Percentiles rank a stretch among this genome's conserved stretches.
These are phyloP conservation scores for Hanseniaspora uvarum DNA, from an alignment of 1,139 yeast genomes.

Conservation along the genomic window DNA sequence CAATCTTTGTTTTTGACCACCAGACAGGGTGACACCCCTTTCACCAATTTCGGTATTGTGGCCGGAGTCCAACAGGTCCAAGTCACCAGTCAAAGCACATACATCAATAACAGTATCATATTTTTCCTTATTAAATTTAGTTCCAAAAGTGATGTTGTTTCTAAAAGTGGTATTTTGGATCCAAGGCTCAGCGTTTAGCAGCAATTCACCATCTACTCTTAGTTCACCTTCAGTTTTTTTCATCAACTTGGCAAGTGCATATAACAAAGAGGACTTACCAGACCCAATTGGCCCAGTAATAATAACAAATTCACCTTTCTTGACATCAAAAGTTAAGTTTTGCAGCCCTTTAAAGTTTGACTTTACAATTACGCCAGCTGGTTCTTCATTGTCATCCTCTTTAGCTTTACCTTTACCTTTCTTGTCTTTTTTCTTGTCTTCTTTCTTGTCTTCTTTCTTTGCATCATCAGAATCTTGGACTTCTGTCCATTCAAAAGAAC, in stretches of 20 bases:
- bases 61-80: slow-evolving; percentile 58
- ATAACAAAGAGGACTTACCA: slow-evolving; percentile 37
- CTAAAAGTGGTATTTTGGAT: slow-evolving; percentile 68
- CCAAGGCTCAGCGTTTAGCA: slow-evolving; percentile 60
- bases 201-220: slow-evolving; percentile 32
- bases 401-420: too few species aligned
- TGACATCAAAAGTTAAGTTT: slow-evolving; percentile 29
- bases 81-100: slow-evolving; percentile 57
- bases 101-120: slow-evolving; percentile 48
- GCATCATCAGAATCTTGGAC: slow-evolving; percentile 20
- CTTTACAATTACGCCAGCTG: neutral
- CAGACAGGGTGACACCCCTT: slow-evolving; percentile 75
- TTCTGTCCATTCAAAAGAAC: slow-evolving; percentile 55
- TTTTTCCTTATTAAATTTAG: slow-evolving; percentile 38
- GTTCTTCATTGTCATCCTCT: slow-evolving; percentile 27
- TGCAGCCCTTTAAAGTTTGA: slow-evolving; percentile 23
- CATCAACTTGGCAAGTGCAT: slow-evolving; percentile 41
- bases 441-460: slow-evolving; percentile 8
- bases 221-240: slow-evolving; percentile 34
- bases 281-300: slow-evolving; percentile 38
- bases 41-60: slow-evolving; percentile 80
- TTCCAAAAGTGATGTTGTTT: slow-evolving; percentile 61
- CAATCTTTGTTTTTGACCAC: slow-evolving; percentile 82
- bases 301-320: slow-evolving; percentile 34
- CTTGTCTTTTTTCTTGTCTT: slow-evolving; percentile 13